Conservation (phyloP, 257 asterid species). For the Primulina huaijiensis region DNA sequence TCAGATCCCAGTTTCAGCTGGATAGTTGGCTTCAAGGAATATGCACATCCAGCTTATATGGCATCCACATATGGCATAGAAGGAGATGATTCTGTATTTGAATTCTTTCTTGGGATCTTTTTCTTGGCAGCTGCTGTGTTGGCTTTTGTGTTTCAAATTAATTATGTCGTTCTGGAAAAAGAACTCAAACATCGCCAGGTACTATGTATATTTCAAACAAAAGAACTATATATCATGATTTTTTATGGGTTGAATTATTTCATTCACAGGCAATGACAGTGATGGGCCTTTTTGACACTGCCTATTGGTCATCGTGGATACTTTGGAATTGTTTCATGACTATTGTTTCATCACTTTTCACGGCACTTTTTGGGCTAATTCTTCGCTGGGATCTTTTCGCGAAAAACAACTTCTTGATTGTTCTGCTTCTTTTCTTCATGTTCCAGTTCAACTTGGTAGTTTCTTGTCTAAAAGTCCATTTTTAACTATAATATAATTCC, state of each 20-base stretch:
- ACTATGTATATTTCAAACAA: background rate
- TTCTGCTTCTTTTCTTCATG: conserved; percentile 38
- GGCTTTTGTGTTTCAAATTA: conserved; percentile 36
- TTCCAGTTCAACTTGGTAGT: conserved; percentile 42
- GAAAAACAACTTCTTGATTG: conserved; percentile 30
- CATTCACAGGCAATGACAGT: conserved; percentile 36
- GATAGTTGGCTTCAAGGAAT: conserved; percentile 38
- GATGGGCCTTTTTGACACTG: conserved; percentile 47
- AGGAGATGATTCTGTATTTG: too few species aligned
- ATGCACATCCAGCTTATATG: conserved; percentile 30
- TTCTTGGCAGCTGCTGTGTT: conserved; percentile 37
- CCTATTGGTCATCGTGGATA: conserved; percentile 48
- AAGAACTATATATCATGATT: background rate
- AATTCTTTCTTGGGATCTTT: conserved; percentile 19
- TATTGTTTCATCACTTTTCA: conserved; percentile 28
- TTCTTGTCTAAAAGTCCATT: background rate
- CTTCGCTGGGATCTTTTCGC: conserved; percentile 30
- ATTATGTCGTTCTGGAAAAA: conserved; percentile 39
- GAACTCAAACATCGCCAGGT: conserved; percentile 55
- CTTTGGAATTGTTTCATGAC: conserved; percentile 38
- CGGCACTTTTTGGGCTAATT: conserved; percentile 31
- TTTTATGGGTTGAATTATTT: background rate
- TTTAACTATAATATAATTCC: too few species aligned
- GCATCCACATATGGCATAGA: too few species aligned
- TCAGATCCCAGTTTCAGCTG: conserved; percentile 36